Percentiles rank a stretch among this genome's conserved stretches.
Conservation (phyloP, 352 stramenopile genomes). For the Phytophthora citricola region DNA sequence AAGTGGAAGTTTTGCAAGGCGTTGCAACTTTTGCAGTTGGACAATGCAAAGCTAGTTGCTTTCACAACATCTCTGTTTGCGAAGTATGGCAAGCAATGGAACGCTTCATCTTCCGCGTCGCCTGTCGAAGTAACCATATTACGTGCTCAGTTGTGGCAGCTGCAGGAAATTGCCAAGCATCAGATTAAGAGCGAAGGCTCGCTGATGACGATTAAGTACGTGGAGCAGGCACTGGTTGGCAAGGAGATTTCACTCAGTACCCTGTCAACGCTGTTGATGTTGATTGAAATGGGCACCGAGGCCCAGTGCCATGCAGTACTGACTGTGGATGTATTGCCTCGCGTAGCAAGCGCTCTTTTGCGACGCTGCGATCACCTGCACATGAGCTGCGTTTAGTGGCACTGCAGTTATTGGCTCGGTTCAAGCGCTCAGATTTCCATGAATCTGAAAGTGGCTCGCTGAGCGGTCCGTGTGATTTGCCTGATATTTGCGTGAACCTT, state of each 20-base stretch:
- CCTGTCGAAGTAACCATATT: constrained; percentile 35
- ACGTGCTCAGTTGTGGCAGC: constrained; percentile 73
- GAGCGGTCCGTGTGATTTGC: constrained; percentile 68
- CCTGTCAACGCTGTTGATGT: constrained; percentile 64
- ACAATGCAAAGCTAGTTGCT: constrained; percentile 42
- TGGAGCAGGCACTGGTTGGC: constrained; percentile 43
- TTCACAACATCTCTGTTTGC: constrained; percentile 57
- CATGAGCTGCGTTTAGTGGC: constrained; percentile 73
- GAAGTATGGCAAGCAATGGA: constrained; percentile 40
- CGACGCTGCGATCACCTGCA: constrained; percentile 72
- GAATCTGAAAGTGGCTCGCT: constrained; percentile 55
- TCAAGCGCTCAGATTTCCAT: constrained; percentile 58
- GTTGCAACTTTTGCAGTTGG: constrained; percentile 54
- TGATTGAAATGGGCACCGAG: constrained; percentile 66
- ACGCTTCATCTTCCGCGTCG: background rate
- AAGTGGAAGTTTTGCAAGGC: constrained; percentile 79
- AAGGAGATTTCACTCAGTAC: constrained; percentile 66
- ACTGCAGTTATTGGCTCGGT: constrained; percentile 67
- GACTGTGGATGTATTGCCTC: constrained; percentile 39
- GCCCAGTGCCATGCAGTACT: constrained; percentile 57
- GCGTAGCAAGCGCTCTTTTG: constrained; percentile 48
- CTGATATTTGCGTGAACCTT: constrained; percentile 70
- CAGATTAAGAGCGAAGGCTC: constrained; percentile 25
- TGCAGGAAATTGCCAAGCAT: constrained; percentile 62
- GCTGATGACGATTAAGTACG: constrained; percentile 32